These are phyloP conservation scores for Telfairia occidentalis DNA, from an alignment of 331 rosid species.

Conservation along the genomic window DNA sequence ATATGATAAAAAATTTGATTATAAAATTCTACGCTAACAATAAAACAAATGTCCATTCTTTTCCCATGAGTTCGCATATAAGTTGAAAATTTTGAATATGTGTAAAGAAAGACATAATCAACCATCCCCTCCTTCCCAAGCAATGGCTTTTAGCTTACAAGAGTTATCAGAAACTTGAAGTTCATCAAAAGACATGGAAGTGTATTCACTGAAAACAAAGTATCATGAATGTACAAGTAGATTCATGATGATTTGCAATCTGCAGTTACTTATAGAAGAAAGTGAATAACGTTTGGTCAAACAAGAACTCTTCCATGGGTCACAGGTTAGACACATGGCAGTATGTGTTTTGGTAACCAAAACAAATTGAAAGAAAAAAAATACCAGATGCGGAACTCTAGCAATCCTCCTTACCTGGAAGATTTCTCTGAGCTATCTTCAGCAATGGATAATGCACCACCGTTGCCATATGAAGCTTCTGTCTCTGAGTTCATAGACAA, in stretches of 20 bases:
- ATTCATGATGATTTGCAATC: not conserved
- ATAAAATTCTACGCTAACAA: not conserved
- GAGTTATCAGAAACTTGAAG: not conserved
- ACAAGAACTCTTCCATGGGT: not conserved
- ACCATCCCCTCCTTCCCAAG: not conserved
- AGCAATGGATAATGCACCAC: constrained; percentile 19
- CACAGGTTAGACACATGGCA: not conserved
- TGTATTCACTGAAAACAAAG: not conserved
- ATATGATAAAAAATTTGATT: not conserved
- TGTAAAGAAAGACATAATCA: not conserved
- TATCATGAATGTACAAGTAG: not conserved
- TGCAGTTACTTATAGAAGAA: not conserved
- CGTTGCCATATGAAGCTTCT: constrained; percentile 24
- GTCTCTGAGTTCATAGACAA: constrained; percentile 18
- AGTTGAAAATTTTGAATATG: not conserved
- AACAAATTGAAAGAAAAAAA: not conserved
- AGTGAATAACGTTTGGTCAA: not conserved
- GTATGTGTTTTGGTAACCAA: not conserved
- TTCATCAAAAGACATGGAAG: not conserved
- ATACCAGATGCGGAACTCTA: constrained; percentile 1
- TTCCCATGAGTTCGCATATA: not conserved
- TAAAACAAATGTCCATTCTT: not conserved
- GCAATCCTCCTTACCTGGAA: constrained; percentile 43
- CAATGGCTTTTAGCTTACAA: not conserved
- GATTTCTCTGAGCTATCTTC: constrained; percentile 26